Evolutionary conservation across 176 grass and related monocot species (phyloP), one percentile per base, ranked within the genome.

Genomic region (Leersia perrieri): DNA sequence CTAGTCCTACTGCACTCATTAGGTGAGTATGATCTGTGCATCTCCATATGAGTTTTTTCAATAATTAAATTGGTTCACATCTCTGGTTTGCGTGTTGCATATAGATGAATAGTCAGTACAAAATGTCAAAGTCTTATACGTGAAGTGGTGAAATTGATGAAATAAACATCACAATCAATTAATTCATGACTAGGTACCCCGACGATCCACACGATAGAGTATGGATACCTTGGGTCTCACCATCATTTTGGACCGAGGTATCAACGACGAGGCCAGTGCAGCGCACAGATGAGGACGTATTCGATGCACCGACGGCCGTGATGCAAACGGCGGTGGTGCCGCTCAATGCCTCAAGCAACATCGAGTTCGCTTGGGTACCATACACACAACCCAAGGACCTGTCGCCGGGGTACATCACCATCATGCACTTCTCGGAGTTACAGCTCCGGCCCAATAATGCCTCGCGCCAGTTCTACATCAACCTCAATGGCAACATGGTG

Each of bases 271-370:
- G n/a, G 31, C 42, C 31, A 2, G 39, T 88, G 13, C 0, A 30
- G 14, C 51, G 45, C 30, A 0, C 33, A 3, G 0, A 13, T 5
- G 5, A 55, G 2, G 39, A 71, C 42, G 0, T 0, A 3, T 83
- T 88, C 33, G 13, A 75, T 30, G 57, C n/a, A 18, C 90, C 90
- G 57, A 45, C 73, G 4, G 73, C 68, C 22, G 90, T 92, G 2
- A 79, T 92, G 82, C 86, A 86, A 73, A 88, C 86, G 11, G 90
- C 86, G 9, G 63, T 61, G 16, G 33, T 30, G 15, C 82, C 86
- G 3, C 45, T 42, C 41, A 83, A 83, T 73, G 72, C 73, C 80
- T 86, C 90, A 33, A 1, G 2, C n/a, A 75, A 12, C 13, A 71
- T 92, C 78, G 23, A 83, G 16, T 82, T 86, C 44, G 74, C 6